Percentiles rank a stretch among this genome's conserved stretches.
phyloP scores from a whole-genome alignment of 495 filamentous ascomycete species.

The Penicillium waksmanii region DNA sequence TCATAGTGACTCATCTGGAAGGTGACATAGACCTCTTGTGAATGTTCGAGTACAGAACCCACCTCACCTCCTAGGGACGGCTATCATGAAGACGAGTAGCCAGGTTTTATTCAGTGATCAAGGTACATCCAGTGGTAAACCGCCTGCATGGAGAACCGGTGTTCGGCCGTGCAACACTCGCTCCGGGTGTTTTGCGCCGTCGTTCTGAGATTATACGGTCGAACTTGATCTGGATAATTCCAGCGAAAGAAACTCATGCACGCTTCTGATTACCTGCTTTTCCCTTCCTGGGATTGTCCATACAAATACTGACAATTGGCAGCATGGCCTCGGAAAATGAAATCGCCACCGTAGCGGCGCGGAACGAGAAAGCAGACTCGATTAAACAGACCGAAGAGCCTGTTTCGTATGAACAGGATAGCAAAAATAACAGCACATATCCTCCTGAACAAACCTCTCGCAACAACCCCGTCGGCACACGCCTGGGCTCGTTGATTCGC shows the following conservation, averaged over 20 bases:
- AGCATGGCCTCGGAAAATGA: slow-evolving; percentile 44
- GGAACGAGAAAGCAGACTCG: slow-evolving; percentile 27
- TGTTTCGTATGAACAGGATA: slow-evolving; percentile 12
- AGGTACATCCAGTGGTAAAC: slow-evolving; percentile 48
- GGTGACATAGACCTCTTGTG: slow-evolving; percentile 4
- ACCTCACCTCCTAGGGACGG: slow-evolving; percentile 30
- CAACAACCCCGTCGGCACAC: slow-evolving; percentile 28
- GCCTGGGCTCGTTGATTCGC: slow-evolving; percentile 38
- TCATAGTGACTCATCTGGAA: slow-evolving; percentile 26
- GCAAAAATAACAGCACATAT: slow-evolving; percentile 25
- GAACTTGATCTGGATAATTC: slow-evolving; percentile 66
- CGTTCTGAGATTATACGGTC: slow-evolving; percentile 65
- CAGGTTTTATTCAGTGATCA: slow-evolving; percentile 51
- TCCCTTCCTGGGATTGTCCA: not conserved
- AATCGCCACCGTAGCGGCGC: slow-evolving; percentile 36
- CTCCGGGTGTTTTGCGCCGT: slow-evolving; percentile 15
- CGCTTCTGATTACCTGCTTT: slow-evolving; percentile 27
- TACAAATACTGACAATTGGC: slow-evolving; percentile 28
- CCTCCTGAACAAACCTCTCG: slow-evolving; percentile 14
- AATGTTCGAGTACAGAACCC: slow-evolving; percentile 37
- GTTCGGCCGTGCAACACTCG: slow-evolving; percentile 36
- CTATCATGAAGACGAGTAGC: slow-evolving; percentile 51
- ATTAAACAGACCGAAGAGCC: slow-evolving; percentile 13
- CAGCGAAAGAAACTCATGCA: slow-evolving; percentile 64
- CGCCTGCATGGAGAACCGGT: slow-evolving; percentile 54